Base-by-base conservation (phyloP, 306 rosid species). In the Adenanthera pavonina region DNA sequence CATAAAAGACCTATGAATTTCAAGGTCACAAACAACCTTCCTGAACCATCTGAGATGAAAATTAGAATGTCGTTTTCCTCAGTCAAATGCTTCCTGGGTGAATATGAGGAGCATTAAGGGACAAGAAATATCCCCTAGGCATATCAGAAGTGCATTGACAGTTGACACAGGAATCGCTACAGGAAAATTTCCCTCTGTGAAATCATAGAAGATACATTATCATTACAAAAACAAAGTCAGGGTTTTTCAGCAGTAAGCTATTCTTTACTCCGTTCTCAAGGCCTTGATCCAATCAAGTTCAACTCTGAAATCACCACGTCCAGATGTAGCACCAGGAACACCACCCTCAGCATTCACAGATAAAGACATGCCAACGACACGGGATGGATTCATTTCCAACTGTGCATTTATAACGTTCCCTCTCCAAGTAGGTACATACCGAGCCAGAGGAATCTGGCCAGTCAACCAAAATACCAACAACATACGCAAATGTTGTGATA, bases 261-360 rank as follows among this genome's bases (percentile, higher is more conserved):
- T 41, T 4, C 7, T 66, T 36, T n/a, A 66, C 33, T 16, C 14
- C 38, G 90, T 85, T 80, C 91, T 83, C 69, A 91, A 75, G 80
- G 91, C 92, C 84, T 89, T 91, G 82, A 91, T 84, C 89, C 92
- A 91, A 76, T 91, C 95, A 70, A 91, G 84, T 61, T 89, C 90
- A 14, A 95, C 69, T 85, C 81, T 85, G 90, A 95, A 95, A 89
- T 95, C 95, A 78, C 94, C 99, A 0, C 95, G 95, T 56, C 97
- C 98, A 38, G 92, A 38, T 88, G 56, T 82, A 57, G 97, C 92
- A 75, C 97, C 97, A 1, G 94, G 94, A 60, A 88, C 80, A 16
- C 95, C 97, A 56, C 93, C 99, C 78, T 83, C 94, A 1, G 99
- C 99, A 85, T 95, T 95, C 77, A 95, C 90, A 2, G 99, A 92